phyloP scores from a whole-genome alignment of 2,329 filamentous ascomycete species.

The Epichloe coenophiala region DNA sequence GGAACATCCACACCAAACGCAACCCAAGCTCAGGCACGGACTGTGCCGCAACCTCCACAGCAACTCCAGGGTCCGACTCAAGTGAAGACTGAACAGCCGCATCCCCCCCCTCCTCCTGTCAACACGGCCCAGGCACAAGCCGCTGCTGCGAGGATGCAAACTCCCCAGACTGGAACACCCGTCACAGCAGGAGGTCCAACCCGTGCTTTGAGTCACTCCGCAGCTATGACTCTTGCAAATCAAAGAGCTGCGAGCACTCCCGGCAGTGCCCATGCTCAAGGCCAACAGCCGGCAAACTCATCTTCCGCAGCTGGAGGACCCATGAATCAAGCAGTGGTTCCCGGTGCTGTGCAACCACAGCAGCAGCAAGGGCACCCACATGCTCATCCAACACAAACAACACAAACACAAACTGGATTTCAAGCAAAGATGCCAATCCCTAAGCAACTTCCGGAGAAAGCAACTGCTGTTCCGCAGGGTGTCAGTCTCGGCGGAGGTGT shows the following conservation, averaged over 20 bases:
- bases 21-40: conserved; percentile 15
- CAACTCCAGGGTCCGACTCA: conserved; percentile 13
- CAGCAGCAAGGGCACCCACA: conserved; percentile 30
- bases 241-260: conserved; percentile 25
- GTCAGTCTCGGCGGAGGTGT: conserved; percentile 54
- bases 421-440: conserved; percentile 67
- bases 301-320: conserved; percentile 13
- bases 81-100: conserved; percentile 20
- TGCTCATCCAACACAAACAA: conserved; percentile 34
- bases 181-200: conserved; percentile 24
- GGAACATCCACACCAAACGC: conserved; percentile 12
- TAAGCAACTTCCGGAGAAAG: conserved; percentile 57
- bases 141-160: conserved; percentile 34
- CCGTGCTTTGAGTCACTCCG: conserved; percentile 33
- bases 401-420: conserved; percentile 28
- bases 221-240: conserved; percentile 35
- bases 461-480: conserved; percentile 56
- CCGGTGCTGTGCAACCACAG: conserved; percentile 15
- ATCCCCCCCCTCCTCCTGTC: conserved; percentile 28
- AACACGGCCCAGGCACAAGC: conserved; percentile 29
- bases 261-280: conserved; percentile 16
- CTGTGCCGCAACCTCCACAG: conserved; percentile 14
- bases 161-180: conserved; percentile 32
- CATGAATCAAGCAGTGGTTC: conserved; percentile 20
- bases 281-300: conserved; percentile 16